These are phyloP conservation scores for Phylloporus sp. DNA, from an alignment of 768 basidiomycete genomes.

Conservation along the genomic window DNA sequence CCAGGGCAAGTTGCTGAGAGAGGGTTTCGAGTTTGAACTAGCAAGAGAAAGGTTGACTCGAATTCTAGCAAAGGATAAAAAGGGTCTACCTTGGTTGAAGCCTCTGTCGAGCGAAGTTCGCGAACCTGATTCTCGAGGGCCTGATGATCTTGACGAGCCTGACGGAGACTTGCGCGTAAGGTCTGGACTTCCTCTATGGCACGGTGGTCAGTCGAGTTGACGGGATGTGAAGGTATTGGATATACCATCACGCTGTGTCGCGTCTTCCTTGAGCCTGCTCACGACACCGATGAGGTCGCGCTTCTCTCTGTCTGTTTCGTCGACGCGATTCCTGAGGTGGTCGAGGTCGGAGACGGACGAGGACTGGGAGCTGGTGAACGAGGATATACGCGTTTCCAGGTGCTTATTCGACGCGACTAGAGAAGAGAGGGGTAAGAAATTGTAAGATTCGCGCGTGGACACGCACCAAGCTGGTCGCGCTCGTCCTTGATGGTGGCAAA, in stretches of 20 bases:
- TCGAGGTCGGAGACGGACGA: conserved; percentile 61
- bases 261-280: conserved; percentile 76
- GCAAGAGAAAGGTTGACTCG: too few species aligned
- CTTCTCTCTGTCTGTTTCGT: conserved; percentile 85
- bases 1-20: conserved; percentile 73
- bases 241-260: conserved; percentile 68
- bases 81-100: conserved; percentile 61
- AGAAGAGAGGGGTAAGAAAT: conserved; percentile 14
- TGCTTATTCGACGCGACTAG: conserved; percentile 42
- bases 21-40: conserved; percentile 87
- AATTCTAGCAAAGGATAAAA: not conserved
- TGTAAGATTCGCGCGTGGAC: conserved; percentile 4
- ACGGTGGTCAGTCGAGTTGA: not conserved
- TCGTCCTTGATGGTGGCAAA: conserved; percentile 53
- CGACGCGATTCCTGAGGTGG: conserved; percentile 51
- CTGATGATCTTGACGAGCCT: conserved; percentile 71
- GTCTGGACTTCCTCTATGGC: conserved; percentile 63
- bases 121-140: conserved; percentile 61
- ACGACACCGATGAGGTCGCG: conserved; percentile 81
- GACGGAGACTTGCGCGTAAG: conserved; percentile 63
- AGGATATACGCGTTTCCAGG: conserved; percentile 52
- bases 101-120: conserved; percentile 69
- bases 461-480: conserved; percentile 61
- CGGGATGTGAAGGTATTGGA: not conserved
- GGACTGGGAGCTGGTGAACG: conserved; percentile 53